A percentile compares a stretch with the other conserved stretches of the same genome.
phyloP scores from a whole-genome alignment of 2,329 filamentous ascomycete species.

The Colletotrichum magnum region DNA sequence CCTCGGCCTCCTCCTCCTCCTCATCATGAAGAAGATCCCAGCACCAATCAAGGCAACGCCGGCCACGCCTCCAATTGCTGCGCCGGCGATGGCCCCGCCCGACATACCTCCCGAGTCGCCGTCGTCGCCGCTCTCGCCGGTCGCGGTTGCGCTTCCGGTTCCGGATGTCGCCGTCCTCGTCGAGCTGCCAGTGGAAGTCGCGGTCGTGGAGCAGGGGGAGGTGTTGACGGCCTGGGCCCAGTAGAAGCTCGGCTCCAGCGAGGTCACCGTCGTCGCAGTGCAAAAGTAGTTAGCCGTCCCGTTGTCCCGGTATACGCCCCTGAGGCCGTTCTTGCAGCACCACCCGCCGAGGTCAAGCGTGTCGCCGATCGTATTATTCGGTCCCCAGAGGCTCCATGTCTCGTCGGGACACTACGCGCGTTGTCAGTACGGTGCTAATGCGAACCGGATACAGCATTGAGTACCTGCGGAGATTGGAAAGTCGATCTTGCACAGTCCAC shows the following conservation, averaged over 20 bases:
- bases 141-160: not conserved
- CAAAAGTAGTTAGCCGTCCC: slow-evolving; percentile 13
- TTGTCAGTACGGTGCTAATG: not conserved
- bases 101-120: slow-evolving; percentile 8
- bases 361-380: not conserved
- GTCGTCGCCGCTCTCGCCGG: not conserved
- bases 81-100: slow-evolving; percentile 12
- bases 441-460: not conserved
- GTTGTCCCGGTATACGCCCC: slow-evolving; percentile 16
- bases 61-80: slow-evolving; percentile 9
- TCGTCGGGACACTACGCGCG: slow-evolving; percentile 8
- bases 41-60: not conserved
- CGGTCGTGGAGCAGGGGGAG: not conserved
- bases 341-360: slow-evolving; percentile 19
- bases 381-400: slow-evolving; percentile 17
- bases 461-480: too few relatives aligned
- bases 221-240: slow-evolving; percentile 16
- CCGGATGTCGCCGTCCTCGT: not conserved
- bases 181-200: not conserved
- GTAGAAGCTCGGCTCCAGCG: not conserved
- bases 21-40: slow-evolving; percentile 6
- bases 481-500: too few relatives aligned
- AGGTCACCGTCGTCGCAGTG: slow-evolving; percentile 7
- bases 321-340: slow-evolving; percentile 19
- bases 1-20: slow-evolving; percentile 4